phyloP scores from a whole-genome alignment of 2,329 filamentous ascomycete genomes.

The Phoma sp. region DNA sequence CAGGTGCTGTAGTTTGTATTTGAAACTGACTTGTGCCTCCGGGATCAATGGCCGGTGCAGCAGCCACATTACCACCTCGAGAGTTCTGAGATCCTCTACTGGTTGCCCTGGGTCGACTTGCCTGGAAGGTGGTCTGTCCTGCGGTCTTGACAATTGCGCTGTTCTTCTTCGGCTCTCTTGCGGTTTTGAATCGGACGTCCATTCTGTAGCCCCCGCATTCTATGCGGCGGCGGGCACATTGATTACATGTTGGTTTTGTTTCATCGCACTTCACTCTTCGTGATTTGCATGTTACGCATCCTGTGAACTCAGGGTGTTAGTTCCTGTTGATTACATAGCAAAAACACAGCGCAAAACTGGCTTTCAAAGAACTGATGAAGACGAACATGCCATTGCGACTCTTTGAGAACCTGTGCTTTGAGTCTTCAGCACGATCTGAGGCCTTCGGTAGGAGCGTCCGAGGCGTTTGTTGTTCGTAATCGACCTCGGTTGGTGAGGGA shows the following conservation, averaged over 20 bases:
- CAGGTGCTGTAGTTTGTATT: neutral
- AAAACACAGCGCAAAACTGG: neutral
- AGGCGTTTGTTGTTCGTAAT: slow-evolving; percentile 3
- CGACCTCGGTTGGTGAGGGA: slow-evolving; percentile 2
- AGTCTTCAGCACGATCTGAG: slow-evolving; percentile 14
- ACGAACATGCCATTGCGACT: slow-evolving; percentile 24
- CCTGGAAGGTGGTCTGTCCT: slow-evolving; percentile 4
- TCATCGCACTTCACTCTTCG: slow-evolving; percentile 77
- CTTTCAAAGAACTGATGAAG: slow-evolving; percentile 5
- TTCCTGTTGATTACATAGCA: neutral
- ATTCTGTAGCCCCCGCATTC: slow-evolving; percentile 74
- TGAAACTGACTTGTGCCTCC: neutral
- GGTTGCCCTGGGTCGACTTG: slow-evolving; percentile 3
- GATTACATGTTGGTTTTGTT: slow-evolving; percentile 70
- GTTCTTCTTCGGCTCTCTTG: slow-evolving; percentile 18
- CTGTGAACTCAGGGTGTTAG: slow-evolving; percentile 49
- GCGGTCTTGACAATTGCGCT: slow-evolving; percentile 39
- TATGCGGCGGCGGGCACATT: slow-evolving; percentile 70
- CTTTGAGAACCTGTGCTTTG: slow-evolving; percentile 15
- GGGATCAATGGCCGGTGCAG: neutral
- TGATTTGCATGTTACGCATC: slow-evolving; percentile 75
- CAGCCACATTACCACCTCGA: neutral
- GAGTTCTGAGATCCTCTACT: neutral
- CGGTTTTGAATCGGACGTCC: slow-evolving; percentile 69
- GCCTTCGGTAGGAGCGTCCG: neutral